Base-by-base conservation (phyloP, 1,139 yeast genomes). In the Candida neerlandica region DNA sequence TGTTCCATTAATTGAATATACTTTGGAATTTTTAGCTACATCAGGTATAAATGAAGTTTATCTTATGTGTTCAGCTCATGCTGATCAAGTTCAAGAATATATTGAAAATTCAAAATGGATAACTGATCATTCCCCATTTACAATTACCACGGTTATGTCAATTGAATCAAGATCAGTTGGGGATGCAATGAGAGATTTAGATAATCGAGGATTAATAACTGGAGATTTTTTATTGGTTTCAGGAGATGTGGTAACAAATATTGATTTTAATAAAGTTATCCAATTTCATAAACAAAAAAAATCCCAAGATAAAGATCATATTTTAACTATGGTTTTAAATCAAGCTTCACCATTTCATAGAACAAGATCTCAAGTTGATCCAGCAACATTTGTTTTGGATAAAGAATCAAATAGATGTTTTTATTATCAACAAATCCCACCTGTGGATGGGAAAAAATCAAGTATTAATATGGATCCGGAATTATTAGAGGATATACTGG, bases 131-230 rank as follows among this genome's bases (percentile, higher is more conserved):
- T 81, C 96, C 2, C 97, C 97, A 1, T 92, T 94, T 68, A 78
- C 81, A 50, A 77, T 94, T 42, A 82, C 83, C 45, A 86, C 95
- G 3, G 80, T 94, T 47, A 81, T 89, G 76, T 82, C 96, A n/a
- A 82, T 91, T 41, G 97, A 92, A 65, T 85, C 95, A 14, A 76
- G 92, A 65, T 89, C 96, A 16, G 96, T 92, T 5, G 99, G 99
- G 56, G 99, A 94, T 71, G 96, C 96, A 29, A 87, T 94, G 96
- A 81, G 99, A 66, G 98, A 92, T 64, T 74, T 94, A 54, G 99
- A 94, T 66, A 86, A 89, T 54, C 79, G 96, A 62, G 97, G 97
- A 1, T 71, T 92, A 52, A 89, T 94, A 49, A 82, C 89, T 3
- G 90, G 95, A 12, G 99, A 94, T 68, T 94, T 94, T 61, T 72